phyloP scores from a whole-genome alignment of 495 filamentous ascomycete species.

The Glutinoglossum americanum region DNA sequence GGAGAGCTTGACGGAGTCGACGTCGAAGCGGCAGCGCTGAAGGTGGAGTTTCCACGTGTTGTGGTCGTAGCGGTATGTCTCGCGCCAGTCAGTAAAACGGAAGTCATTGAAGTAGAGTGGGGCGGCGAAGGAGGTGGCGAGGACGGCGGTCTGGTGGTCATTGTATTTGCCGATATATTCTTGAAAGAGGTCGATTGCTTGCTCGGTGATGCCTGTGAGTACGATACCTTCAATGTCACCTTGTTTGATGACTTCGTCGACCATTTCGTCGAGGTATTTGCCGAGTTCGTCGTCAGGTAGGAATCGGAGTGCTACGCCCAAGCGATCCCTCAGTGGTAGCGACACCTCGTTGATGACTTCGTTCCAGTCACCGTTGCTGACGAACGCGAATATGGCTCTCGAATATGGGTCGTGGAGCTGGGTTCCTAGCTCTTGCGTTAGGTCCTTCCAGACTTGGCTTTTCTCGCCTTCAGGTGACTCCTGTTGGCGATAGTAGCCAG shows the following conservation, averaged over 20 bases:
- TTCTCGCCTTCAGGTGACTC: constrained; percentile 31
- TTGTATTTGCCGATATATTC: constrained; percentile 71
- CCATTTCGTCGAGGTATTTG: constrained; percentile 42
- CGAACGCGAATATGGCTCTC: constrained; percentile 76
- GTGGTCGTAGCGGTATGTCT: constrained; percentile 60
- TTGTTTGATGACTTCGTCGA: constrained; percentile 36
- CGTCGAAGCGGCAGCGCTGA: constrained; percentile 38
- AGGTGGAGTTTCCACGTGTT: constrained; percentile 50
- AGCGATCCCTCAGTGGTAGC: constrained; percentile 63
- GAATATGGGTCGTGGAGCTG: constrained; percentile 66
- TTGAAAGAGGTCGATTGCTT: constrained; percentile 62
- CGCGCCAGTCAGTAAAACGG: constrained; percentile 59
- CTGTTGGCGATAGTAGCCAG: constrained; percentile 29
- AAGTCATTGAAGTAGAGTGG: constrained; percentile 65
- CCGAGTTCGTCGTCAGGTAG: constrained; percentile 59
- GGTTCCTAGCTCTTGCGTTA: constrained; percentile 36
- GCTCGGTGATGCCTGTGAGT: constrained; percentile 63
- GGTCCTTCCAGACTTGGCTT: constrained; percentile 19
- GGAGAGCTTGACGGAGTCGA: constrained; percentile 23
- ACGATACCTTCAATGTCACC: constrained; percentile 81
- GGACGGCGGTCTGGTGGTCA: constrained; percentile 75
- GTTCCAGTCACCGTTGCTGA: constrained; percentile 73
- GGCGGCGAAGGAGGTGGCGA: constrained; percentile 59
- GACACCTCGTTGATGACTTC: constrained; percentile 61
- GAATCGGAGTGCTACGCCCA: constrained; percentile 70